Evolutionary conservation across 148 eudicot genomes (phyloP).

Genomic region (Rhododendron ferrugineum): DNA sequence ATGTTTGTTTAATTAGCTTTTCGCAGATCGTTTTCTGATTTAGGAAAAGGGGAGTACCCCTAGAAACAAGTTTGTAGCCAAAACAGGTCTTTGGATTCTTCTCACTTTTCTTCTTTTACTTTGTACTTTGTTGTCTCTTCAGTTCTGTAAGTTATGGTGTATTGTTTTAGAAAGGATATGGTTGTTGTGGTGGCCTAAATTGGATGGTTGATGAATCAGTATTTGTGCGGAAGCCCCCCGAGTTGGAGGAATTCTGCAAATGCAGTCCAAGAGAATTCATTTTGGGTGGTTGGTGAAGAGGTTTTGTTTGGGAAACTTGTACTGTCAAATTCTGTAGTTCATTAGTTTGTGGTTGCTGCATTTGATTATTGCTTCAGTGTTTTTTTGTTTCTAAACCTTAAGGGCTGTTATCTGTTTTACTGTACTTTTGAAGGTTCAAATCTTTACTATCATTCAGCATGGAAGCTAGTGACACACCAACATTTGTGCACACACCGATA

Average conservation of each 20-base stretch:
- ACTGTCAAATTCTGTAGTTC: background rate
- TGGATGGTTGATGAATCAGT: background rate
- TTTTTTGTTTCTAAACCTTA: background rate
- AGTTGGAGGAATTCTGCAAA: background rate
- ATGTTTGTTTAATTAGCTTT: constrained; percentile 30
- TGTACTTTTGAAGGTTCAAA: background rate
- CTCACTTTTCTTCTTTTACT: constrained; percentile 2
- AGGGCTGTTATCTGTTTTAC: background rate
- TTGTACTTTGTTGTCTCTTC: background rate
- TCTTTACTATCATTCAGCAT: background rate
- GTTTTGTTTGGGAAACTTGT: background rate
- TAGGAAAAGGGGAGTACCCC: constrained; percentile 42
- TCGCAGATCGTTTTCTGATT: constrained; percentile 45
- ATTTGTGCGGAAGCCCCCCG: background rate
- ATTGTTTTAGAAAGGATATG: background rate
- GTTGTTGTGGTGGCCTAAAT: background rate
- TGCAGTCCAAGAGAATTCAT: background rate
- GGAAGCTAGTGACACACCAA: background rate
- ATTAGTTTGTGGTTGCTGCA: background rate
- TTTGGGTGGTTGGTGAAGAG: background rate
- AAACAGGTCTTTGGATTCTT: constrained; percentile 25
- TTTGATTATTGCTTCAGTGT: background rate
- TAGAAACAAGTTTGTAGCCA: constrained; percentile 65
- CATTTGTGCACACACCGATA: no score
- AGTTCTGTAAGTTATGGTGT: background rate